Conservation (phyloP, 2,329 filamentous ascomycete genomes). For the Trichophyton schoenleinii region DNA sequence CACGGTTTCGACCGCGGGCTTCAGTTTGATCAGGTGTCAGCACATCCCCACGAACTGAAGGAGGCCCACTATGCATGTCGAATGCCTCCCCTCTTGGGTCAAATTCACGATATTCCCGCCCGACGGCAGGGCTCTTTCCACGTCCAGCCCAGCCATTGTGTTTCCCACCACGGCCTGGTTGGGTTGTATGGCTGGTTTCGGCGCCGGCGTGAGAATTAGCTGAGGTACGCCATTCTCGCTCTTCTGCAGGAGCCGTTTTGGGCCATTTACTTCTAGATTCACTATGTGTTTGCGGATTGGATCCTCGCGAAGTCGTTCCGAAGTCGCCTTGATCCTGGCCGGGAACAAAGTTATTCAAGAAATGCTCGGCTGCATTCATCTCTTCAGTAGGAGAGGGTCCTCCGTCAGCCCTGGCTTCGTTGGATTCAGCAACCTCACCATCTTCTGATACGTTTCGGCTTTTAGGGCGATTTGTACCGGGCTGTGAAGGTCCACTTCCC, state of each 20-base stretch:
- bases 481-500: neutral
- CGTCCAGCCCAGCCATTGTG: conserved; percentile 11
- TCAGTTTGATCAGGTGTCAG: conserved; percentile 15
- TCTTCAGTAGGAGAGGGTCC: conserved; percentile 16
- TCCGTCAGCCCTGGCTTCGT: conserved; percentile 7
- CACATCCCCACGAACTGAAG: conserved; percentile 9
- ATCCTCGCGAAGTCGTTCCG: conserved; percentile 4
- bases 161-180: conserved; percentile 6
- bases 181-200: conserved; percentile 9
- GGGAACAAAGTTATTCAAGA: conserved; percentile 26
- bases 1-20: conserved; percentile 12
- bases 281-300: conserved; percentile 7
- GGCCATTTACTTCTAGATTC: conserved; percentile 8
- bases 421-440: conserved; percentile 22
- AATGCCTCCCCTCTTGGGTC: conserved; percentile 11
- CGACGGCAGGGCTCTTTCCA: conserved; percentile 10
- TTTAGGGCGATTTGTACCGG: neutral
- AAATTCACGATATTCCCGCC: conserved; percentile 13
- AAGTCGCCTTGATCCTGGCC: conserved; percentile 13
- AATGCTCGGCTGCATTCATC: conserved; percentile 27
- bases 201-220: conserved; percentile 7
- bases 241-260: conserved; percentile 3
- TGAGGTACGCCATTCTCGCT: conserved; percentile 12
- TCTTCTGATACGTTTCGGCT: conserved; percentile 24
- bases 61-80: conserved; percentile 6